Percentiles rank a stretch among this genome's conserved stretches.
Conservation (phyloP, 176 grass and related monocot species). For the Paspalum notatum region DNA sequence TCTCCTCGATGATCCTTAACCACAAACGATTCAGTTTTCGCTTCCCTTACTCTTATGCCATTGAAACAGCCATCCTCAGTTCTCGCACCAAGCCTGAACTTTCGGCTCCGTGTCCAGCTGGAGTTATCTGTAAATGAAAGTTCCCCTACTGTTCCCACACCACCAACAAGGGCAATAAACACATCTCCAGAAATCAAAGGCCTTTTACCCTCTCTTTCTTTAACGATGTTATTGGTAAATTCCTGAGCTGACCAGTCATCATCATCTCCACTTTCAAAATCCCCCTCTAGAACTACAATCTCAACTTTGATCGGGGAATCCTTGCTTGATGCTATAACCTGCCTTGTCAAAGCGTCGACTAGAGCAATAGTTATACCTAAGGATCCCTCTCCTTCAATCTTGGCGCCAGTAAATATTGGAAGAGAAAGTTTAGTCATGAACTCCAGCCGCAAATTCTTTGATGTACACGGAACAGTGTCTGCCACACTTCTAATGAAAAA, state of each 20-base stretch:
- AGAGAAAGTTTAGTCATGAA: constrained; percentile 87
- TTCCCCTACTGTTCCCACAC: constrained; percentile 67
- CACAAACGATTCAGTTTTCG: constrained; percentile 80
- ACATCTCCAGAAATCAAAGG: constrained; percentile 80
- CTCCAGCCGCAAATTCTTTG: constrained; percentile 67
- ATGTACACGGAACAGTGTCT: constrained; percentile 50
- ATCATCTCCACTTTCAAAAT: constrained; percentile 78
- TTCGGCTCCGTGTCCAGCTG: constrained; percentile 93
- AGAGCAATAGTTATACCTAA: constrained; percentile 60
- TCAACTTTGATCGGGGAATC: constrained; percentile 72
- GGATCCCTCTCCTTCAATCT: constrained; percentile 81
- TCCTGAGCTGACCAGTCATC: constrained; percentile 72
- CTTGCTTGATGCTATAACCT: constrained; percentile 48
- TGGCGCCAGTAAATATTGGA: constrained; percentile 91
- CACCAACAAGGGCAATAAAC: constrained; percentile 58
- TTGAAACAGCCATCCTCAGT: constrained; percentile 73
- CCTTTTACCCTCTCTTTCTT: constrained; percentile 85
- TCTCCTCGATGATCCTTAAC: constrained; percentile 99
- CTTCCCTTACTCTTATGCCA: constrained; percentile 77
- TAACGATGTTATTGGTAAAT: constrained; percentile 89
- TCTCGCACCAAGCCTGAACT: constrained; percentile 89
- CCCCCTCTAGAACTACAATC: constrained; percentile 90
- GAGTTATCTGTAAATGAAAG: constrained; percentile 95
- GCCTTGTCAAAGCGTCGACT: constrained; percentile 57
- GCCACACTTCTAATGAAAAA: constrained; percentile 53